Conservation (phyloP, 2,329 filamentous ascomycete genomes). For the Venturia asperata region DNA sequence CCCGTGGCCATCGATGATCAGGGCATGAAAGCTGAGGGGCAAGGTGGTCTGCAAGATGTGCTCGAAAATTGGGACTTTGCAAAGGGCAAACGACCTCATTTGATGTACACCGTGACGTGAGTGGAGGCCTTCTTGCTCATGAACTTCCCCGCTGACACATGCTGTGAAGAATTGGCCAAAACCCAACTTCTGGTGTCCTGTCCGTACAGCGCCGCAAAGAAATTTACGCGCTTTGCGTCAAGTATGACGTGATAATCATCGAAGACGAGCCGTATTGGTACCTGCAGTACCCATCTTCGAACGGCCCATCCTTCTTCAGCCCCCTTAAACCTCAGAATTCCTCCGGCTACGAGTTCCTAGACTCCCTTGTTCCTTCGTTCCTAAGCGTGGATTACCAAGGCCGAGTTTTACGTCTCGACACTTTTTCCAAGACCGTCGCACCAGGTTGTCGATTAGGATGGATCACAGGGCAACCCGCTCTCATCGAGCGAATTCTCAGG, state of each 20-base stretch:
- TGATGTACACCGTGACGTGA: constrained; percentile 87
- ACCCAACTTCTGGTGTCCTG: constrained; percentile 73
- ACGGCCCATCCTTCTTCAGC: constrained; percentile 24
- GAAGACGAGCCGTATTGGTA: constrained; percentile 98
- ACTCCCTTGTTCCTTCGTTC: constrained; percentile 77
- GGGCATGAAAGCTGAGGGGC: constrained; percentile 69
- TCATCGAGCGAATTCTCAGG: constrained; percentile 66
- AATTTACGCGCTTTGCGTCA: constrained; percentile 71
- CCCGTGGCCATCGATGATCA: constrained; percentile 69
- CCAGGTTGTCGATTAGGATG: constrained; percentile 86
- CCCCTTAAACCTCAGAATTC: constrained; percentile 40
- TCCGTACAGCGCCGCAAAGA: constrained; percentile 66
- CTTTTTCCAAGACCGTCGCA: constrained; percentile 87
- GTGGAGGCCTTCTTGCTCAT: constrained; percentile 30
- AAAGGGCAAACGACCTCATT: constrained; percentile 67
- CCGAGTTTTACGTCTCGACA: constrained; percentile 82
- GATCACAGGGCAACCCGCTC: constrained; percentile 74
- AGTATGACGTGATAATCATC: constrained; percentile 82
- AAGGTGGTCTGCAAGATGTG: constrained; percentile 68
- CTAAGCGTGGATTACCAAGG: constrained; percentile 76
- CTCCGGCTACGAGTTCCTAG: constrained; percentile 69
- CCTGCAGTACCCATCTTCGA: constrained; percentile 68
- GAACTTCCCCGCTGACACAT: neutral
- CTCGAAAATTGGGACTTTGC: constrained; percentile 73
- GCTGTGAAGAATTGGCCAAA: constrained; percentile 66